Evolutionary conservation across 2,329 filamentous ascomycete species (phyloP), one percentile per base, ranked within the genome.

Genomic region (Leptographium procerum): DNA sequence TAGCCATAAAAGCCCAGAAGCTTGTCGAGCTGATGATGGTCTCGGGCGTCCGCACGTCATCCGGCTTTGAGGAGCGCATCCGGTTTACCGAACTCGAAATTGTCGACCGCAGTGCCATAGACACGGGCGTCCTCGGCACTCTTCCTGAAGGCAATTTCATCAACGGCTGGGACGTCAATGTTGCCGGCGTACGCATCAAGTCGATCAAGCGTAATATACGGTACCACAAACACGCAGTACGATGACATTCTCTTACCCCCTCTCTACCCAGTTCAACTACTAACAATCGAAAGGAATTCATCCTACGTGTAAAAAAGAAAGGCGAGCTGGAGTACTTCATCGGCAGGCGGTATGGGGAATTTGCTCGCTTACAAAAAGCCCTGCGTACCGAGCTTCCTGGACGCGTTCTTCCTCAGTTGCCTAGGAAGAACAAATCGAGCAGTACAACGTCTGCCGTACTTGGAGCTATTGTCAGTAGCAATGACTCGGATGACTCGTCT

Each of bases 1-100:
- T 99, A 63, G 92, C 94, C 4, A 79, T 86, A 66, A 99, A 99
- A 79, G 90, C 89, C 53, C 87, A 94, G 71, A 99, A 99, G 75
- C 76, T 99, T 59, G 89, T 99, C 13, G 94, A 99, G 77, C 78
- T 99, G 61, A 99, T 99, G 94, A 96, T 99, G 91, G 94, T 99
- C 10, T 97, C 92, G 9, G 94, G 94, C 43, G 87, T 99, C 59
- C 89, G 89, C 36, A 99, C 94, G 1, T 91, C 94, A 4, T 96
- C 91, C 5, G 94, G 94, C 2, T 99, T 97, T 69, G 94, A 99
- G 72, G 94, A 99, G 76, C 84, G 94, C 59, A 96, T 99, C 68
- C 84, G 91, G 55, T 99, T 99, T 70, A 90, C 91, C 1, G 94
- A 99, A 73, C 87, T 99, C 73, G 94, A 99, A 69, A 91, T 97